Evolutionary conservation across 1,139 yeast species (phyloP), one percentile per base, ranked within the genome.

Genomic region (Taphrina betulina): DNA sequence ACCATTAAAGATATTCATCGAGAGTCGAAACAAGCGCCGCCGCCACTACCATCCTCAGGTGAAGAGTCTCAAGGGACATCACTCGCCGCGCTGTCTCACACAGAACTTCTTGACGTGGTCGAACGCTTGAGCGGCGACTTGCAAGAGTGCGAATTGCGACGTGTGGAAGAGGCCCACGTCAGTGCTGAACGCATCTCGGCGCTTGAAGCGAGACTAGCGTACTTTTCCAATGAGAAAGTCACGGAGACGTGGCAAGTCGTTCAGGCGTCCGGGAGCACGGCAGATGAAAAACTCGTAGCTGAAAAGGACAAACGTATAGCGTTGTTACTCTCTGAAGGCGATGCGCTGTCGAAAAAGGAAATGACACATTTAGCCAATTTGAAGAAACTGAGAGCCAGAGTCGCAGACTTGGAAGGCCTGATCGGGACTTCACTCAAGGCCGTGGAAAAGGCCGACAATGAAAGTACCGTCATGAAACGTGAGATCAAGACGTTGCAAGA

Each of bases 311-410:
- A 73, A 23, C 73, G 75, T 35, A 75, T 85, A 60, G 83, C 79
- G 23, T 71, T 76, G 60, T 72, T 90, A 34, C 69, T 85, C 65
- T 80, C 78, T 58, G 97, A 90, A 69, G 96, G 96, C 2, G 84
- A 85, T 61, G 79, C 78, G 26, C 71, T 90, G 37, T 83, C 95
- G 0, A 78, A 78, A 59, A 84, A 81, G 60, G 96, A 92, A 65
- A 74, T 88, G 34, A 80, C 79, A 63, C 75, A 83, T 56, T 82
- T 79, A 64, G 87, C 81, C 36, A 74, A 82, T 1, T 80, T 90
- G 53, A 85, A 85, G 63, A 76, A 76, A 60, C 69, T 88, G 48
- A 79, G 81, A 57, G 68, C 75, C 4, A 75, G 75, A 22, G 59
- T 83, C 59, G 59, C 64, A 2, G 69, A 68, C 3, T 44, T 62